Conservation (phyloP, 805 yeast species). For the Schwanniomyces occidentalis region DNA sequence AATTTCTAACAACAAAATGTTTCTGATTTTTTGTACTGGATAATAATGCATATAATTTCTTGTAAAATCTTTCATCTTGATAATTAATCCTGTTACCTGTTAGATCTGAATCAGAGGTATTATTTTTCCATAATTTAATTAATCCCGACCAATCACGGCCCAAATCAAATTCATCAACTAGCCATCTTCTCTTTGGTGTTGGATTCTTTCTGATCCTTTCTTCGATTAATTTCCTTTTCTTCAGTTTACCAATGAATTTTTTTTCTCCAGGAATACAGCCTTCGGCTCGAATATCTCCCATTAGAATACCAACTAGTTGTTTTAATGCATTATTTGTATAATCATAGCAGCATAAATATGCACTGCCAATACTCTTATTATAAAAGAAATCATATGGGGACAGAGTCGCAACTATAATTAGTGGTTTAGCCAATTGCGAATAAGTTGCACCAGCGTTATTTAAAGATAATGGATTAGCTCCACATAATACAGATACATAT, state of each 20-base stretch:
- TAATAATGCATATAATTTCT: conserved; percentile 31
- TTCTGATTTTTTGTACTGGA: conserved; percentile 34
- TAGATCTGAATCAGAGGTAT: conserved; percentile 20
- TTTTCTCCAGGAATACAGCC: conserved; percentile 61
- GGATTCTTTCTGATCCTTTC: conserved; percentile 12
- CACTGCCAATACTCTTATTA: conserved; percentile 53
- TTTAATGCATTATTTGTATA: conserved; percentile 53
- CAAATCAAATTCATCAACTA: conserved; percentile 55
- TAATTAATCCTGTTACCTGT: conserved; percentile 16
- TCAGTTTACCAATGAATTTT: conserved; percentile 25
- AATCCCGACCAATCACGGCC: conserved; percentile 53
- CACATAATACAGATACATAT: conserved; percentile 55
- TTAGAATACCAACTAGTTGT: conserved; percentile 49
- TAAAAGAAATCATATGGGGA: conserved; percentile 64
- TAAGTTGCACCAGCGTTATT: conserved; percentile 17
- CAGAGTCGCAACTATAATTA: conserved; percentile 59
- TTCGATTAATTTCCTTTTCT: conserved; percentile 23
- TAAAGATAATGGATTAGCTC: conserved; percentile 39
- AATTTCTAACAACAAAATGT: conserved; percentile 58
- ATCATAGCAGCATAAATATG: conserved; percentile 62
- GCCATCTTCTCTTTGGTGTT: conserved; percentile 47
- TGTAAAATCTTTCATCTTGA: conserved; percentile 28
- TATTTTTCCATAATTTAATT: conserved; percentile 43
- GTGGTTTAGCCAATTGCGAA: conserved; percentile 45
- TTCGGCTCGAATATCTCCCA: conserved; percentile 53